Base-by-base conservation (phyloP, 345 rosid genomes). In the Eucalyptus decipiens region DNA sequence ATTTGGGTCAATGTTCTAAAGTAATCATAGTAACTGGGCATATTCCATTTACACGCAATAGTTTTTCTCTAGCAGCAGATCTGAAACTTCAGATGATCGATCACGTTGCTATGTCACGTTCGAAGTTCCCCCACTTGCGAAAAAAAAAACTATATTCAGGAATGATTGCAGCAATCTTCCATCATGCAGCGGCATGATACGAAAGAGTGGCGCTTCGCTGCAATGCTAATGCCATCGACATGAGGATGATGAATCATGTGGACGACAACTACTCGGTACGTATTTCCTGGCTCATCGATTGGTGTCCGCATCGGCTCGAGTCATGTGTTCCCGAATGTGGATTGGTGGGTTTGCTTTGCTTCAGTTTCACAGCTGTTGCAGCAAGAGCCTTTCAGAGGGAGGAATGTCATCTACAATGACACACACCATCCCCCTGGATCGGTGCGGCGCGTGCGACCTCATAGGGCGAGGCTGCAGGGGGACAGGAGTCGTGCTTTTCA, bases 341-440 rank as follows among this genome's bases (percentile, higher is more conserved):
- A 65, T 65, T 65, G 76, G 76, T 65, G 76, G 76, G 40, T 65
- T 56, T 56, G 62, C 58, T 19, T 52, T 52, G 76, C 76, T 21
- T 21, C 83, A 21, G 37, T 21, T 11, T 76, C 47, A 37, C 83
- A 76, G 83, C 83, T 76, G 83, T 40, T 21, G 83, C 12, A 21
- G 83, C 83, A 16, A 28, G 40, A 16, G 76, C 76, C 76, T 65
- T n/a, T 65, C 76, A 5, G 8, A n/a, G 76, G 80, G 76, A 86
- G 89, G 90, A 92, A 92, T 86, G 86, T 89, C 45, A 6, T 69
- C 80, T 88, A 87, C 81, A 90, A 88, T 65, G 91, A 86, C 60
- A 86, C 60, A 86, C 60, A 30, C 40, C 40, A 37, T 65, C 6
- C 76, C 21, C 76, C 40, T 16, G 40, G 32, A 15, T 65, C 37